Base-by-base conservation (phyloP, 164 flowering plant species). In the Kingdonia uniflora region DNA sequence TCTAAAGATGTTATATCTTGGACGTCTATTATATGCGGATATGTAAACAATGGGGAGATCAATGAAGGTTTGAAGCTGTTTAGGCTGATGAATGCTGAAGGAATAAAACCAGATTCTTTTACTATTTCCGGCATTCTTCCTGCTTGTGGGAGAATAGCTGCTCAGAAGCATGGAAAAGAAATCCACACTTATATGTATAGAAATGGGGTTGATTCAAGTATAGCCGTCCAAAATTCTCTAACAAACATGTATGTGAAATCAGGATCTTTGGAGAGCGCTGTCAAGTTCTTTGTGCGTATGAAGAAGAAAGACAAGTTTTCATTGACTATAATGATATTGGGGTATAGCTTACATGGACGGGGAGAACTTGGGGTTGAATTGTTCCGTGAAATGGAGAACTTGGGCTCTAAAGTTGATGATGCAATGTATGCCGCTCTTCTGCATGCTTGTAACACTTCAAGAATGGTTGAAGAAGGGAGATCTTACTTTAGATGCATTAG, bases 281-380 rank as follows among this genome's bases (percentile, higher is more conserved):
- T n/a, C n/a, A n/a, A n/a, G n/a, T n/a, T n/a, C 21, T 86, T 83
- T 63, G 46, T 19, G 13, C 35, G 44, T 24, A 78, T 81, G 77
- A 53, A 52, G 42, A 55, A 61, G 29, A 76, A 54, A 51, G 95
- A 86, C 67, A 54, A 40, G 13, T 52, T 78, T 39, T 81, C 87
- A n/a, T 86, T 82, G 85, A 83, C 84, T 19, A 52, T 76, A 33
- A 83, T 83, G 87, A 78, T 81, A 51, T 35, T 67, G 22, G 90
- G 90, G 11, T 70, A 57, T 52, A 75, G 85, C 71, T 65, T 81
- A 46, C 87, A 81, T 49, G 87, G 95, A 38, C 76, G 65, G 61
- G 85, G 87, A 59, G 66, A 68, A 53, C 46, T 61, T 14, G 90
- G 76, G 33, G 61, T 80, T 16, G 62, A 70, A 37, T 64, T 78